Evolutionary conservation across 2,329 filamentous ascomycete species (phyloP), one percentile per base, ranked within the genome.

Genomic region (Scedosporium aurantiacum): DNA sequence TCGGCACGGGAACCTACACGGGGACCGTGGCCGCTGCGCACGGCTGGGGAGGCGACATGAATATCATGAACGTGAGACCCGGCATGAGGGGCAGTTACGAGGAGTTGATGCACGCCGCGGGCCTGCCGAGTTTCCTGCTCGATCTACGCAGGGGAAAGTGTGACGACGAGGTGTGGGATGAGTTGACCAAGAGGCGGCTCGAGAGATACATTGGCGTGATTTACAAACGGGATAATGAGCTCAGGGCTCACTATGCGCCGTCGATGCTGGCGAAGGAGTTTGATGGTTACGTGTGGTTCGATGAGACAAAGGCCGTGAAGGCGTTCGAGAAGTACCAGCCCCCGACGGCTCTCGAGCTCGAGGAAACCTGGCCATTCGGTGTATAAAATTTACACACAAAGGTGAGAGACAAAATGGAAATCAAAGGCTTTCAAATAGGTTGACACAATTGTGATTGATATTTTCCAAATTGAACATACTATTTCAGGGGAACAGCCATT

Each of bases 151-250:
- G 70, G 23, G 71, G 68, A 3, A 63, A 66, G 5, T 70, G 74
- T 25, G 68, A 75, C 62, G 66, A 69, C 5, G 64, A 69, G 58
- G 65, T 79, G 50, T 66, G 72, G n/a, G 62, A 70, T 55, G 71
- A 70, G 7, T 66, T 80, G 56, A 64, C 65, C 55, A 68, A 69
- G 45, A 73, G 73, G 66, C 67, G 73, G 55, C 67, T 81, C n/a
- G 73, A 82, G 69, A 71, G 79, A 10, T 81, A 80, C 64, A 82
- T 82, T 54, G 79, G 79, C 0, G 79, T 82, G 12, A 77, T 82
- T 40, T 82, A 82, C 65, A 70, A 74, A 3, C 78, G 78, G 3
- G 69, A 71, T n/a, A 80, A 78, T 0, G 79, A 82, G 67, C 67
- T 74, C 6, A 68, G 72, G 63, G 79, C 78, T 43, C 78, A 81